These are phyloP conservation scores for Sporobolomyces roseus DNA, from an alignment of 768 basidiomycete species.

Conservation along the genomic window DNA sequence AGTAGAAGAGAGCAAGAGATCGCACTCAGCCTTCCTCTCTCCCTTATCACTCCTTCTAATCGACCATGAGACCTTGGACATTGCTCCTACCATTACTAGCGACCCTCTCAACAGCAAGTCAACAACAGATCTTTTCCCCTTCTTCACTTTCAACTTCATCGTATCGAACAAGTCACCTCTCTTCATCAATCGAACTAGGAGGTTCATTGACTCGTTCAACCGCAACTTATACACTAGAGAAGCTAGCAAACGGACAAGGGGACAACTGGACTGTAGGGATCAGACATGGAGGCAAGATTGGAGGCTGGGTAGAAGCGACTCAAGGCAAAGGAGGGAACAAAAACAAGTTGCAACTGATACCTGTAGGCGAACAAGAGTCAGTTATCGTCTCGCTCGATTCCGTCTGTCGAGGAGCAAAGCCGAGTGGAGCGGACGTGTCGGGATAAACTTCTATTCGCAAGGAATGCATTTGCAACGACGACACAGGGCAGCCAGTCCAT, in stretches of 20 bases:
- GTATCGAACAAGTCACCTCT: conserved; percentile 61
- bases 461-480: too few relatives aligned
- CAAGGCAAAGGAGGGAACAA: conserved; percentile 8
- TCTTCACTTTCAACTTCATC: neutral
- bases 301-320: conserved; percentile 31
- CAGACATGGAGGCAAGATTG: conserved; percentile 25
- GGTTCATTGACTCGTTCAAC: conserved; percentile 82
- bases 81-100: neutral
- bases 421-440: conserved; percentile 21
- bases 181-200: conserved; percentile 82
- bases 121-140: neutral
- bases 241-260: conserved; percentile 56
- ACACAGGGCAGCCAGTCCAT: too few relatives aligned
- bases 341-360: neutral
- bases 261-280: conserved; percentile 45
- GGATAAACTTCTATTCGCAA: neutral
- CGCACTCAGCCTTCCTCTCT: neutral
- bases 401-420: neutral
- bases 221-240: conserved; percentile 79
- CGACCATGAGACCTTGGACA: conserved; percentile 1
- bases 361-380: conserved; percentile 4
- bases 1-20: too few relatives aligned
- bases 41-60: neutral
- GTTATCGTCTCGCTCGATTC: neutral
- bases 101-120: neutral